Conservation (phyloP, 805 yeast species). For the Saturnispora besseyi region DNA sequence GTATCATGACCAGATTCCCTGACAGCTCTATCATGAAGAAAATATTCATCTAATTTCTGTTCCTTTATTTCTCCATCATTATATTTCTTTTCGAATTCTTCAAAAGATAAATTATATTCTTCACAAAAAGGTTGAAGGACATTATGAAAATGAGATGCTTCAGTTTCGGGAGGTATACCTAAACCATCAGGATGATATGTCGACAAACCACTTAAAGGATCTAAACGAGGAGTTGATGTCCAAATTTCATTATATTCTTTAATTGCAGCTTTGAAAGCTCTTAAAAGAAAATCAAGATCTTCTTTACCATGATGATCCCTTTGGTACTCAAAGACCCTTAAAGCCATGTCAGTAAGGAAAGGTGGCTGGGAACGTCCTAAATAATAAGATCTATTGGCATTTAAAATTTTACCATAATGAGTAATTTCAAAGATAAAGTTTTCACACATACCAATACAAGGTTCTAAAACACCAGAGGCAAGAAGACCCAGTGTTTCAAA, state of each 20-base stretch:
- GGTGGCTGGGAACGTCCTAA: conserved; percentile 95
- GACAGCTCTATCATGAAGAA: conserved; percentile 87
- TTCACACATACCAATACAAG: conserved; percentile 85
- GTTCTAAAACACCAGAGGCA: conserved; percentile 51
- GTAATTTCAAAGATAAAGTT: conserved; percentile 85
- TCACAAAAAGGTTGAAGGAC: conserved; percentile 59
- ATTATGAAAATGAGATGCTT: conserved; percentile 73
- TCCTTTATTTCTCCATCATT: conserved; percentile 58
- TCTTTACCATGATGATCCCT: conserved; percentile 30
- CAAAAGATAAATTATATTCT: conserved; percentile 48
- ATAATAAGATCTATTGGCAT: conserved; percentile 90
- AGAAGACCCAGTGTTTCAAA: conserved; percentile 82
- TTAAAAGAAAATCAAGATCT: conserved; percentile 51
- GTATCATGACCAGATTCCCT: conserved; percentile 98
- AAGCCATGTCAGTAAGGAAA: conserved; percentile 86
- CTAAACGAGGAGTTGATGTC: conserved; percentile 67
- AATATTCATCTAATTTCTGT: conserved; percentile 80
- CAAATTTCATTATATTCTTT: conserved; percentile 79
- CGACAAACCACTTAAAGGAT: conserved; percentile 66
- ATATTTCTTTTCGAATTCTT: conserved; percentile 61
- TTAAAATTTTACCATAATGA: conserved; percentile 85
- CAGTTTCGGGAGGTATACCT: conserved; percentile 98
- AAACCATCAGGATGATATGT: conserved; percentile 83
- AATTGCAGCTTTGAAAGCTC: conserved; percentile 71
- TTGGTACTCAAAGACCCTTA: conserved; percentile 54